Conservation (phyloP, 441 rosid species). For the Populus hybrid region DNA sequence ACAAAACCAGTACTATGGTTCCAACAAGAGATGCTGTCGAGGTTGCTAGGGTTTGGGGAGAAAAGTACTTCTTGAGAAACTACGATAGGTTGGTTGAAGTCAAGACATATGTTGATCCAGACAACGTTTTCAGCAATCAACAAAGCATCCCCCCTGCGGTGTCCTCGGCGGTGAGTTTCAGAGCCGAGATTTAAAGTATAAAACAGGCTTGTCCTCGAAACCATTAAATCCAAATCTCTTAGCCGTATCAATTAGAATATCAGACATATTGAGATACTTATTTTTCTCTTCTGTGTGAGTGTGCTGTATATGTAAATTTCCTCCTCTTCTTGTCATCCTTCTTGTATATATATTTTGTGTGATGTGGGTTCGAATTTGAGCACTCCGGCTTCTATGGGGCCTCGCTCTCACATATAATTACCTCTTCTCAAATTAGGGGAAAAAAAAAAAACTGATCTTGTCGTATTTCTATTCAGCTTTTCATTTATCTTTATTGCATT, state of each 20-base stretch:
- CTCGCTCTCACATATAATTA: no score
- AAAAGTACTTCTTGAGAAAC: constrained; percentile 35
- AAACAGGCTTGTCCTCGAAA: background rate
- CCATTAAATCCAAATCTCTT: no score
- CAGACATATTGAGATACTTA: no score
- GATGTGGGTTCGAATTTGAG: no score
- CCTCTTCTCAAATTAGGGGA: no score
- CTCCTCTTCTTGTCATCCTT: background rate
- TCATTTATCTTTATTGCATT: no score
- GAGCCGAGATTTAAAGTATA: constrained; percentile 7
- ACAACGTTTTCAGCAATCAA: constrained; percentile 36
- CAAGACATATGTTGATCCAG: constrained; percentile 36
- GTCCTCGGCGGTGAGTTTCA: background rate
- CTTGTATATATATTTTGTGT: background rate
- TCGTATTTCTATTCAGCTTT: no score
- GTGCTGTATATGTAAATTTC: background rate
- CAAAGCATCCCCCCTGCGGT: constrained; percentile 38
- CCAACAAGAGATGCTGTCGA: constrained; percentile 21
- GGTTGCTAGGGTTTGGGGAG: constrained; percentile 38
- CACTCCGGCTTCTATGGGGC: no score
- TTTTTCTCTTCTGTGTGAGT: no score
- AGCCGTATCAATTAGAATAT: no score
- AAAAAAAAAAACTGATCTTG: no score
- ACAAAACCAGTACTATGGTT: background rate
- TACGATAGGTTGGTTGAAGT: constrained; percentile 37